phyloP scores from a whole-genome alignment of 2,329 filamentous ascomycete genomes.

The Cladophialophora exuberans region DNA sequence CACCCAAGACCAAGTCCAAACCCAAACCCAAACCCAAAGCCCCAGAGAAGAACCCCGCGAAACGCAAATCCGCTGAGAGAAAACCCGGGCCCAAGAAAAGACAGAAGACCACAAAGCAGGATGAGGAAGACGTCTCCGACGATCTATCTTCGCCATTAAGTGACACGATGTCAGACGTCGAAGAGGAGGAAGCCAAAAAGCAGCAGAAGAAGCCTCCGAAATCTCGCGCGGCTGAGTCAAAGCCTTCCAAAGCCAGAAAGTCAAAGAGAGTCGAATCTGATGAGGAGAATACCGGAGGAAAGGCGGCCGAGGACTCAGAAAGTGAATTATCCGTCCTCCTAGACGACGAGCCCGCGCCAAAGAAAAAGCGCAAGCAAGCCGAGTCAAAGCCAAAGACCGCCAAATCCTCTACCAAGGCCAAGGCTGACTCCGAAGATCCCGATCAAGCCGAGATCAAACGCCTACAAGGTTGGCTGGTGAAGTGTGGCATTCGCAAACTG shows the following conservation, averaged over 20 bases:
- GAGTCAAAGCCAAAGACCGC: slow-evolving; percentile 37
- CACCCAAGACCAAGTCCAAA: slow-evolving; percentile 15
- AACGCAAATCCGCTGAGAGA: slow-evolving; percentile 20
- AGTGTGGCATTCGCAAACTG: slow-evolving; percentile 90
- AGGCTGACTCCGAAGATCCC: slow-evolving; percentile 56
- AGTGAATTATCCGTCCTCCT: slow-evolving; percentile 75
- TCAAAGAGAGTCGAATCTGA: slow-evolving; percentile 23
- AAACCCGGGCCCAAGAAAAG: slow-evolving; percentile 21
- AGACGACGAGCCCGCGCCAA: slow-evolving; percentile 70
- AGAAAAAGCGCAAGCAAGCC: slow-evolving; percentile 53
- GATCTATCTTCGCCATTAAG: slow-evolving; percentile 28
- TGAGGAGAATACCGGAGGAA: slow-evolving; percentile 2
- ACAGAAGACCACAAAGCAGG: slow-evolving; percentile 22
- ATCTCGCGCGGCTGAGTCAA: slow-evolving; percentile 17
- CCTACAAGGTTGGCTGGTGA: slow-evolving; percentile 80
- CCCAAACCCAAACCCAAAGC: slow-evolving; percentile 8
- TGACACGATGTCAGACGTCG: slow-evolving; percentile 15
- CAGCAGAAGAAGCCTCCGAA: slow-evolving; percentile 11
- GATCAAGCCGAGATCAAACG: slow-evolving; percentile 83
- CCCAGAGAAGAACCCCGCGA: slow-evolving; percentile 16
- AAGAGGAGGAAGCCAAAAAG: slow-evolving; percentile 19
- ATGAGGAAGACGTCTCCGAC: slow-evolving; percentile 19
- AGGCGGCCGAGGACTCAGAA: slow-evolving; percentile 51
- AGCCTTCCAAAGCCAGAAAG: slow-evolving; percentile 30
- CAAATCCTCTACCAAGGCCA: slow-evolving; percentile 41